Base-by-base conservation (phyloP, 768 basidiomycete species). In the Kwoniella shandongensis region DNA sequence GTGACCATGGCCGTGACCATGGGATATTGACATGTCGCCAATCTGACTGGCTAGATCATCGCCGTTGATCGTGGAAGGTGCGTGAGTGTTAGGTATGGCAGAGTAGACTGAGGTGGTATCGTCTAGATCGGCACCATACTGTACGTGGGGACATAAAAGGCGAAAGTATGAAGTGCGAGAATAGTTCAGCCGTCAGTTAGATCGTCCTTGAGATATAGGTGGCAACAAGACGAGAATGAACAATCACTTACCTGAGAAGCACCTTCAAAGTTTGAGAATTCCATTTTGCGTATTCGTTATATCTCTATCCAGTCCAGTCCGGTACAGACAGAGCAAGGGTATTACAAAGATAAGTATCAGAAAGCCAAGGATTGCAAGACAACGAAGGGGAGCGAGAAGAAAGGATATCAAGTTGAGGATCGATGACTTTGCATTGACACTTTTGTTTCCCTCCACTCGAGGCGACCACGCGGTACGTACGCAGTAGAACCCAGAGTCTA, bases 241-340 rank as follows among this genome's bases (percentile, higher is more conserved):
- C 18, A 11, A 12, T 20, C 15, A 38, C 63, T 41, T 26, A 73
- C 75, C 61, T 76, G 75, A 7, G 75, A 76, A 18, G 74, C 78
- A 41, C 78, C 78, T 25, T 78, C 78, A 50, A 78, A 76, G 57
- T 77, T 75, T 4, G 68, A 65, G 45, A 78, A 78, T 32, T 74
- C 75, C 71, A 70, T 71, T 7, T 23, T 54, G 44, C n/a, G n/a
- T 11, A 30, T 46, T 32, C 32, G 13, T 6, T 6, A 32, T 13
- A 6, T n/a, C 27, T 49, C 32, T 32, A 32, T n/a, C n/a, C n/a
- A n/a, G n/a, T n/a, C n/a, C n/a, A n/a, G n/a, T n/a, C n/a, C n/a
- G n/a, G n/a, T n/a, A n/a, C n/a, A n/a, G n/a, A n/a, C n/a, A n/a
- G n/a, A n/a, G n/a, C n/a, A n/a, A n/a, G n/a, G n/a, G n/a, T n/a